Base-by-base conservation (phyloP, 805 yeast species). In the Yamadazyma philogaea region DNA sequence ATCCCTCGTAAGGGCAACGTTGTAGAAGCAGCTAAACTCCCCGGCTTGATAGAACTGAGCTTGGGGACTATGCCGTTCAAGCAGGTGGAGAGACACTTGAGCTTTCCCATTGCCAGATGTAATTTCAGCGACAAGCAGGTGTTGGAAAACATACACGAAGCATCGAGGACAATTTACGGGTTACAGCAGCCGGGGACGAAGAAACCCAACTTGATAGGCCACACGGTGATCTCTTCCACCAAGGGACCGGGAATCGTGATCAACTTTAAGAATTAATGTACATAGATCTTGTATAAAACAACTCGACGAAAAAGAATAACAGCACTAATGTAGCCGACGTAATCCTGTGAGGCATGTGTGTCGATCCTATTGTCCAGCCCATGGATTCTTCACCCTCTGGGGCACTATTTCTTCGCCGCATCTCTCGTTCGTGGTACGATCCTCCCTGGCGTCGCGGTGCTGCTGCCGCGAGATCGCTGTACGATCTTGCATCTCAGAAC, bases 1-100 rank as follows among this genome's bases (percentile, higher is more conserved):
- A 75, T 77, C 34, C 81, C 77, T 11, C 89, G 88, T 67, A 84
- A 81, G 57, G 96, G 96, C 14, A 89, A 96, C 1, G 93, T 91
- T 7, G 51, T 46, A 11, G 37, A 31, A 4, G 68, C 84, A 1
- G 76, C 78, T n/a, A 79, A 88, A 53, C 66, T 88, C 22, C 68
- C 66, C 16, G 60, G 61, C 6, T 64, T 83, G 44, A 72, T 90
- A 45, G 56, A 62, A 28, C 65, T 70, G 7, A 78, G 81, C 38
- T 64, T 79, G 34, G 93, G 93, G 22, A 77, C 86, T 31, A 72
- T 80, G 54, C 82, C 87, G 14, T 88, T 86, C 73, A 86, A 86
- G 70, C 95, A 89, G 65, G 77, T 74, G 53, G 78, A 75, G 33
- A 70, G 74, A 34, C 70, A 72, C 47, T 69, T 89, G 37, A 68